Evolutionary conservation across 169 alveolate genomes (phyloP).

Genomic region (Theileria orientalis): DNA sequence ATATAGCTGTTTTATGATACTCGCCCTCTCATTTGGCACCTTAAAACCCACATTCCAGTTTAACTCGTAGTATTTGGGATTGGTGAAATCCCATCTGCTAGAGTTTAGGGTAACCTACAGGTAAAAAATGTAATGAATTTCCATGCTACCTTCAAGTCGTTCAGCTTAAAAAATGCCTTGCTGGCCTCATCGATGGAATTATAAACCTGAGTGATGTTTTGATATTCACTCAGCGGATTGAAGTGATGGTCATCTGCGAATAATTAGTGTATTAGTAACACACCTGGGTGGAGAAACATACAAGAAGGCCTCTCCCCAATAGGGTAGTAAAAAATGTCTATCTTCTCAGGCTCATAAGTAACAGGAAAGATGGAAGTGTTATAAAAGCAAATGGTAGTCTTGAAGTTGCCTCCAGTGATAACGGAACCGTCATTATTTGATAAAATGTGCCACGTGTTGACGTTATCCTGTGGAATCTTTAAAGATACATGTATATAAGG

Average conservation of each 20-base stretch:
- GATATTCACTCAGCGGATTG: background rate
- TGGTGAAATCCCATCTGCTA: constrained; percentile 18
- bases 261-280: constrained; percentile 6
- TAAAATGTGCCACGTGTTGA: constrained; percentile 51
- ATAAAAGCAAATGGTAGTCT: constrained; percentile 33
- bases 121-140: background rate
- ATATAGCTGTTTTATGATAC: constrained; percentile 57
- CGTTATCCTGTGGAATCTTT: background rate
- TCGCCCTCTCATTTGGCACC: constrained; percentile 7
- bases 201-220: background rate
- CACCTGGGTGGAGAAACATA: constrained; percentile 62
- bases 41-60: constrained; percentile 58
- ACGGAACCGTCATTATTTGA: constrained; percentile 28
- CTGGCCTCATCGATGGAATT: background rate
- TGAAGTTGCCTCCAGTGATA: constrained; percentile 68
- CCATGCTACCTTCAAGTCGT: constrained; percentile 14
- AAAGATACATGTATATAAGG: constrained; percentile 35
- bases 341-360: constrained; percentile 50
- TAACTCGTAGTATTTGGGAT: constrained; percentile 13
- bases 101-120: constrained; percentile 5
- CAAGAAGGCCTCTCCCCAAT: constrained; percentile 60
- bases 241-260: background rate
- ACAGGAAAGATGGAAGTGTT: constrained; percentile 65
- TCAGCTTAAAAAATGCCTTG: constrained; percentile 18
- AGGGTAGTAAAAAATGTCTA: constrained; percentile 64